These are phyloP conservation scores for Tricholoma saponaceum DNA, from an alignment of 768 basidiomycete genomes.

Conservation along the genomic window DNA sequence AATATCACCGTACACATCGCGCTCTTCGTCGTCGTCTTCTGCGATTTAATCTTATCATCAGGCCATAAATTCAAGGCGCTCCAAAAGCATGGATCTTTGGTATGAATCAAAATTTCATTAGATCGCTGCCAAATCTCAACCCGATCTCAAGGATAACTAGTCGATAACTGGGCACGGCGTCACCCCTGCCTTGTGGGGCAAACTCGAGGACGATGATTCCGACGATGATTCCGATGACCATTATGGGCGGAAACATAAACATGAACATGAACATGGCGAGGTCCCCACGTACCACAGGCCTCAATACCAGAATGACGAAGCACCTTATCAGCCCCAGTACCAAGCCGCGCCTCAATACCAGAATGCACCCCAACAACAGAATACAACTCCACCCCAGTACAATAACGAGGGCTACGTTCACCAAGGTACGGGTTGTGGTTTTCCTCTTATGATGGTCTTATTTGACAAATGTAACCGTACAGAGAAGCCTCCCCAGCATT, in stretches of 20 bases:
- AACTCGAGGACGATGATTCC: constrained; percentile 30
- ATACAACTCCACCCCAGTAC: no score
- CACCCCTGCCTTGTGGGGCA: constrained; percentile 68
- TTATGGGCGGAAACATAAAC: constrained; percentile 17
- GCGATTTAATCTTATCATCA: constrained; percentile 16
- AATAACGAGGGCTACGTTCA: constrained; percentile 14
- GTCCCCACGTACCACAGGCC: background rate
- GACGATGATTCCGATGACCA: constrained; percentile 25
- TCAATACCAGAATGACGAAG: background rate
- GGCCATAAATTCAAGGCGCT: constrained; percentile 64
- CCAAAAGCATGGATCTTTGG: constrained; percentile 70
- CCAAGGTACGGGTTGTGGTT: constrained; percentile 11
- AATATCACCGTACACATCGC: constrained; percentile 42
- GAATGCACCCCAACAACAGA: no score
- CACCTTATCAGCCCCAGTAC: background rate
- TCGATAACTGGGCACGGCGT: constrained; percentile 64
- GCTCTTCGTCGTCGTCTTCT: background rate
- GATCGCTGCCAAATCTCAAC: background rate
- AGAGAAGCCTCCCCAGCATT: background rate
- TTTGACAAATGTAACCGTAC: background rate
- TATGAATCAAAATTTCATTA: constrained; percentile 14
- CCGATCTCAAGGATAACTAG: constrained; percentile 44
- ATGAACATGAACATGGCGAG: constrained; percentile 24
- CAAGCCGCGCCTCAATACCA: constrained; percentile 15
- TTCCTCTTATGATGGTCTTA: no score